Evolutionary conservation across 345 rosid species (phyloP).

Genomic region (Limnanthes douglasii): DNA sequence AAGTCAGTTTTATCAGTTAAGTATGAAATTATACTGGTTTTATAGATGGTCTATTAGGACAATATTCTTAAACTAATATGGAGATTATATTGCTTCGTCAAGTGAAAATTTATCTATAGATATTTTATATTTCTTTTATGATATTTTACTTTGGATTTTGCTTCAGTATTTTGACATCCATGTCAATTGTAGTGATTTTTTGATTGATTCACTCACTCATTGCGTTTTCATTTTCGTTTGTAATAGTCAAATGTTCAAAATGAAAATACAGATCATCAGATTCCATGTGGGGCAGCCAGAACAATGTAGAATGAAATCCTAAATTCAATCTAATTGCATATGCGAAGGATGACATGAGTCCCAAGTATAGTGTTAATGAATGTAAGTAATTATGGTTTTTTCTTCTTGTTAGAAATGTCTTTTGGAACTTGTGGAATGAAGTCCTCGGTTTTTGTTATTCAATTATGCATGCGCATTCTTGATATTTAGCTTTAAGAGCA

Average conservation of each 20-base stretch:
- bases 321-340: conserved; percentile 82
- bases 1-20: background rate
- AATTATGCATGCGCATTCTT: conserved; percentile 65
- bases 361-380: conserved; percentile 81
- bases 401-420: background rate
- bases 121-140: conserved; percentile 32
- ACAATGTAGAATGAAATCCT: conserved; percentile 97
- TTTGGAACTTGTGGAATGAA: background rate
- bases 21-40: conserved; percentile 3
- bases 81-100: conserved; percentile 89
- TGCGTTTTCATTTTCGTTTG: conserved; percentile 6
- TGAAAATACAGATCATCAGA: conserved; percentile 77
- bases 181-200: background rate
- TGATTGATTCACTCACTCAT: conserved; percentile 4
- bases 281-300: conserved; percentile 95
- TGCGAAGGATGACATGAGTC: conserved; percentile 93
- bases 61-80: conserved; percentile 68
- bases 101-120: conserved; percentile 88
- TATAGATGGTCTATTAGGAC: conserved; percentile 90
- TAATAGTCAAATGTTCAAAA: conserved; percentile 81
- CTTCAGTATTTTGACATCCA: background rate
- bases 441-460: background rate
- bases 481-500: conserved; percentile 72
- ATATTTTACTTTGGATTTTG: background rate
- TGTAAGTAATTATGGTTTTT: conserved; percentile 21